A percentile compares a stretch with the other conserved stretches of the same genome.
Conservation (phyloP, 306 rosid genomes). For the Acacia confusa region DNA sequence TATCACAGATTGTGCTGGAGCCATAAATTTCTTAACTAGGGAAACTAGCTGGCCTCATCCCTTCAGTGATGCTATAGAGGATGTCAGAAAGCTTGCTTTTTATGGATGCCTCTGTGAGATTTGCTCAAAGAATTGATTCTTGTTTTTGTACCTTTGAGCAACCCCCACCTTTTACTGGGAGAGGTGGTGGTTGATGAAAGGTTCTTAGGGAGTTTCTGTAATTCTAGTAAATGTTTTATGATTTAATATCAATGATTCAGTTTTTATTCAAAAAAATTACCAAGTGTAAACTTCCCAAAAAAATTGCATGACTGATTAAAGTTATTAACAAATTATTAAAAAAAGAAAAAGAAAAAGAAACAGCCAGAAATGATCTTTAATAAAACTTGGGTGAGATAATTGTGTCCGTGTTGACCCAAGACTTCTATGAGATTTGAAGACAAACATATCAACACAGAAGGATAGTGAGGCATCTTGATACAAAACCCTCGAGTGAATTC, state of each 20-base stretch:
- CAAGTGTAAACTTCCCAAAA: not conserved
- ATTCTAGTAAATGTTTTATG: too few relatives aligned
- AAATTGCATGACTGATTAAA: not conserved
- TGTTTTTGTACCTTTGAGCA: too few relatives aligned
- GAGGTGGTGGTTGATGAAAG: too few relatives aligned
- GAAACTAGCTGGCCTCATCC: not conserved
- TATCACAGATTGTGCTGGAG: not conserved
- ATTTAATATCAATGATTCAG: too few relatives aligned
- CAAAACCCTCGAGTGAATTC: too few relatives aligned
- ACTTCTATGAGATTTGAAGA: not conserved
- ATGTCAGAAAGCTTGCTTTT: not conserved
- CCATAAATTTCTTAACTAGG: not conserved
- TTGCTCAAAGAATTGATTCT: too few relatives aligned
- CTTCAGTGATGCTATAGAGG: not conserved
- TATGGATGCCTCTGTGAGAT: not conserved
- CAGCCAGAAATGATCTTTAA: not conserved
- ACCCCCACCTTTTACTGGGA: too few relatives aligned
- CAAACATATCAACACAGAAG: too few relatives aligned
- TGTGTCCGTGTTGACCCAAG: not conserved
- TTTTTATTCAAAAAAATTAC: too few relatives aligned
- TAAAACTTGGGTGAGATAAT: not conserved
- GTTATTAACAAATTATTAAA: too few relatives aligned
- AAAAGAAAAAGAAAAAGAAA: not conserved
- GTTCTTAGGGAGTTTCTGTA: too few relatives aligned
- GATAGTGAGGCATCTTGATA: too few relatives aligned